These are phyloP conservation scores for Crotalaria pallida DNA, from an alignment of 306 rosid genomes.

Conservation along the genomic window DNA sequence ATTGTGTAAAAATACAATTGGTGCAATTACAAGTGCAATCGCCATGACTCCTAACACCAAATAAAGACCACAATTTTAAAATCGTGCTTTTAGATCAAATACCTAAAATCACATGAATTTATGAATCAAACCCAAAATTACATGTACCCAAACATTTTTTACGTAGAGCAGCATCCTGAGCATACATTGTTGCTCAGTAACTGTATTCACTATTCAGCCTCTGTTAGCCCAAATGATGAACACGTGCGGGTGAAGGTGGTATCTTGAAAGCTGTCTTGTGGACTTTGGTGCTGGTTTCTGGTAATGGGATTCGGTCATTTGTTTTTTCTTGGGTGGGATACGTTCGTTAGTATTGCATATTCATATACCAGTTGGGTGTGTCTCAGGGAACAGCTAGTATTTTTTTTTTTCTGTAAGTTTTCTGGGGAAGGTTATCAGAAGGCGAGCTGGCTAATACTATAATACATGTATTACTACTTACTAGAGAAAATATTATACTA, in stretches of 20 bases:
- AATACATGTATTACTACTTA: background rate
- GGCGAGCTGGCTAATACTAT: background rate
- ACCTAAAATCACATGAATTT: too few relatives aligned
- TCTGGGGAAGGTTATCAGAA: background rate
- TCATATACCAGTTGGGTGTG: background rate
- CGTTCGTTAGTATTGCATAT: slow-evolving; percentile 7
- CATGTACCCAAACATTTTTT: too few relatives aligned
- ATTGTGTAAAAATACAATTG: too few relatives aligned
- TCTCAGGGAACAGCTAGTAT: slow-evolving; percentile 9
- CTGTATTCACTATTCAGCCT: background rate
- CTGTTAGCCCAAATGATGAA: background rate
- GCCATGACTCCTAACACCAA: too few relatives aligned
- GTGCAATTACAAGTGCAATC: too few relatives aligned
- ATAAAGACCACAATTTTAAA: too few relatives aligned
- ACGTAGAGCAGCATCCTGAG: too few relatives aligned
- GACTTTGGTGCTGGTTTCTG: slow-evolving; percentile 21
- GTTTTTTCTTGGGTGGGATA: background rate
- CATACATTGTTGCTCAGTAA: too few relatives aligned
- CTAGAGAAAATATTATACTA: too few relatives aligned
- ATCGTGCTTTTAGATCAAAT: too few relatives aligned
- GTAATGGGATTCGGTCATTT: background rate
- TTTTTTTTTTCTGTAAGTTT: background rate
- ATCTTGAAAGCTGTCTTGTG: slow-evolving; percentile 23
- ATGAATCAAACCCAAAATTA: too few relatives aligned
- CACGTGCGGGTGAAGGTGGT: slow-evolving; percentile 37